Base-by-base conservation (phyloP, 1,284 basidiomycete genomes). In the Anthracocystis setariae region DNA sequence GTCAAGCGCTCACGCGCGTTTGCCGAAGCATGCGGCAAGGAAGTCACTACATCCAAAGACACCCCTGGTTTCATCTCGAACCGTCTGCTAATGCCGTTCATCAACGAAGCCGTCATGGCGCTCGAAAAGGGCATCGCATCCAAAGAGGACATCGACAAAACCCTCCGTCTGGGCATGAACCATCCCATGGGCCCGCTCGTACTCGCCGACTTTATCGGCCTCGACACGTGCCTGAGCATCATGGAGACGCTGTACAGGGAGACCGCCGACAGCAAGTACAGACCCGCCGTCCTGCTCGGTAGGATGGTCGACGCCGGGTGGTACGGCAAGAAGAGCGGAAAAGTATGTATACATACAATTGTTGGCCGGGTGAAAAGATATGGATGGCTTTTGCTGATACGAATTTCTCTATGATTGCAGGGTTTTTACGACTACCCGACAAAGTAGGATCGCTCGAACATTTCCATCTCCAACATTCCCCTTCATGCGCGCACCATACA, bases 291-390 rank as follows among this genome's bases (percentile, higher is more conserved):
- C 21, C 86, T 98, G 23, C 87, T 98, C 10, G 91, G 93, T 74
- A 87, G 93, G 33, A 97, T 97, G 94, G 94, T 98, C 9, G 92
- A 97, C 82, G 95, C 94, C 17, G 91, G 92, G 38, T 97, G 92
- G 92, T 87, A 90, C 57, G 94, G 94, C n/a, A 91, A 88, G 86
- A 97, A 94, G 86, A 91, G 66, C 29, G 78, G 77, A 42, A 76
- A 78, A 68, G 76, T 76, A 57, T 23, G 73, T 65, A 50, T 9
- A 12, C 18, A n/a, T 5, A 23, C 21, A 8, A 8, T 29, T 29
- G 20, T 12, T 18, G 5, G 15, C n/a, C 24, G 21, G 23, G 23
- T 37, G 32, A n/a, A 17, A 8, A 29, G 2, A 21, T 10, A 40
- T 2, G 25, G 18, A n/a, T 15, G 18, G 13, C 24, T 50, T 24